Evolutionary conservation across 768 basidiomycete genomes (phyloP).

Genomic region (Calocybe indica): DNA sequence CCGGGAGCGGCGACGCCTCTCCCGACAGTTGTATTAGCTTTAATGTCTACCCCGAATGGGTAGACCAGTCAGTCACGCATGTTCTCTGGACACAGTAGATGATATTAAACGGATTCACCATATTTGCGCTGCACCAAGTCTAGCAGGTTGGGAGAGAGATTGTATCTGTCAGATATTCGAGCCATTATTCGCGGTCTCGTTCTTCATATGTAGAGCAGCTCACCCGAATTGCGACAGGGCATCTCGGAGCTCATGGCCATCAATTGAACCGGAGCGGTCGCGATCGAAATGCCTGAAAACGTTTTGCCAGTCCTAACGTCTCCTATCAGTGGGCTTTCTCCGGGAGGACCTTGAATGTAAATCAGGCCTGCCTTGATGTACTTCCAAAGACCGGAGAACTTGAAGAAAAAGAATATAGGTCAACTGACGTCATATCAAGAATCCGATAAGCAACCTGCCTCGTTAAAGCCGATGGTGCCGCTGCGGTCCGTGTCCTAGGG

Average conservation of each 20-base stretch:
- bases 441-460: conserved; percentile 34
- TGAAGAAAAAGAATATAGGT: conserved; percentile 8
- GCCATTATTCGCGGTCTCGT: not conserved
- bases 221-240: conserved; percentile 75
- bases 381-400: conserved; percentile 77
- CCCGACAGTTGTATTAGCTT: conserved; percentile 41
- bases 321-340: no score
- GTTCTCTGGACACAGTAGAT: not conserved
- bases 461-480: conserved; percentile 76
- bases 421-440: conserved; percentile 8
- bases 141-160: conserved; percentile 61
- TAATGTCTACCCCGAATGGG: conserved; percentile 44
- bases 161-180: conserved; percentile 35
- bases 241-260: conserved; percentile 56
- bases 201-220: conserved; percentile 5
- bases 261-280: conserved; percentile 80
- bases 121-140: conserved; percentile 74
- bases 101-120: conserved; percentile 32
- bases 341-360: not conserved
- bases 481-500: conserved; percentile 61
- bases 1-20: conserved; percentile 36
- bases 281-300: conserved; percentile 80
- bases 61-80: conserved; percentile 16
- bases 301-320: conserved; percentile 68
- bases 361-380: conserved; percentile 56